Base-by-base conservation (phyloP, 75 land plant genomes). In the Pinus albicaulis region DNA sequence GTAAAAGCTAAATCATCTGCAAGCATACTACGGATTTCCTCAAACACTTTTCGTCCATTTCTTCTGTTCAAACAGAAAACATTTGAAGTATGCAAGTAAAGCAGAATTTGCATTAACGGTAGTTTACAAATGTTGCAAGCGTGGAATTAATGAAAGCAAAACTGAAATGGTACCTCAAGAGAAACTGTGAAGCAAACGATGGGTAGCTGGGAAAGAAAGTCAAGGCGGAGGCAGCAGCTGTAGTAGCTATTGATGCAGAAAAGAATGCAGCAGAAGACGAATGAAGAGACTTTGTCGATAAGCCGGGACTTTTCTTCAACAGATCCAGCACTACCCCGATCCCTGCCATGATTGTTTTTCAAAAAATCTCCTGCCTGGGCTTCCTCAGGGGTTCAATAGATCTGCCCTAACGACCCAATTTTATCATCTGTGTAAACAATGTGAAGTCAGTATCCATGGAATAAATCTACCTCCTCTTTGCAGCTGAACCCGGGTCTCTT, bases 201-300 rank as follows among this genome's bases (percentile, higher is more conserved):
- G 71, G 24, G 71, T 36, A 68, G 24, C 41, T 19, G 44, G 92
- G 89, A 38, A 57, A 38, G 0, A 69, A 75, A 52, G 82, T 84
- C 23, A 83, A 83, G 69, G 81, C 28, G 69, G 86, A 76, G 13
- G 85, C 90, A 23, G 91, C 87, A 31, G 92, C 89, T 3, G 90
- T 76, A n/a, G 85, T 74, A 12, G 84, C 85, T 28, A 82, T 80
- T 19, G 71, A 61, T 20, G 80, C 71, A 44, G 91, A 77, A 19
- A 89, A 84, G 74, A 84, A 74, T 59, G 65, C 26, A 5, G 77
- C 68, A 58, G 38, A 76, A 19, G 88, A 82, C 48, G 80, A 82
- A 61, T n/a, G 24, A 14, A 89, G 25, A 28, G 78, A 61, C 3
- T 70, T 36, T 23, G 68, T 4, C 3, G 81, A 31, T 24, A 75